Evolutionary conservation across 192 early-diverging fungal genomes (phyloP), one percentile per base, ranked within the genome.

Genomic region (Chytriomyces hyalinus): DNA sequence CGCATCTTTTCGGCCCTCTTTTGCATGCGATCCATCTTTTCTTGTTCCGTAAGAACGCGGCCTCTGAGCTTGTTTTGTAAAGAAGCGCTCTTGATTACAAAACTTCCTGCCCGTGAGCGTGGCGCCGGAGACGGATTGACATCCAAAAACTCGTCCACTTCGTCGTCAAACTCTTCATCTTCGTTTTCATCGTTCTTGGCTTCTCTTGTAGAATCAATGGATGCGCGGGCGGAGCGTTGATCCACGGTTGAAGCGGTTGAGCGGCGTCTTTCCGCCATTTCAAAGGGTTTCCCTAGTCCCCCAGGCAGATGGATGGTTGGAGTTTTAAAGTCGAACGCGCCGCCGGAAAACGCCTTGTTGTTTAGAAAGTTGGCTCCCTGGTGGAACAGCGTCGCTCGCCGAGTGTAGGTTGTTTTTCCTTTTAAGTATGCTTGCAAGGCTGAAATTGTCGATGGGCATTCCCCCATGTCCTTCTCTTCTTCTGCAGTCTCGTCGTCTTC

Each of bases 31-130:
- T 72, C 69, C 45, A 80, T 81, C 28, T 61, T 49, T 15, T 87
- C 86, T 43, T 17, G 57, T 22, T 46, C 63, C 3, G 51, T 76
- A 15, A 86, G 67, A 3, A 88, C 82, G 4, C 70, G 78, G 22
- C 73, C 73, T 4, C 11, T 15, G 13, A 62, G 81, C 70, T 44
- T 36, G 51, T 10, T 13, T 50, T 63, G 44, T 36, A 36, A 36
- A 36, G 36, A 36, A 2, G 36, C 36, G 36, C 36, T 36, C 4
- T 36, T 36, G 1, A 2, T 36, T 36, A 36, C 36, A 4, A 36
- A 36, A 36, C 36, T 36, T 36, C 36, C 36, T 36, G 36, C 36
- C 36, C 36, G 67, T 5, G 65, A 26, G 4, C 53, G 17, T 20
- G 63, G 62, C 22, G 68, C 36, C 8, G 73, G 62, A 43, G 13